Evolutionary conservation across 2,329 filamentous ascomycete genomes (phyloP), one percentile per base, ranked within the genome.

Genomic region (Talaromyces sp.): DNA sequence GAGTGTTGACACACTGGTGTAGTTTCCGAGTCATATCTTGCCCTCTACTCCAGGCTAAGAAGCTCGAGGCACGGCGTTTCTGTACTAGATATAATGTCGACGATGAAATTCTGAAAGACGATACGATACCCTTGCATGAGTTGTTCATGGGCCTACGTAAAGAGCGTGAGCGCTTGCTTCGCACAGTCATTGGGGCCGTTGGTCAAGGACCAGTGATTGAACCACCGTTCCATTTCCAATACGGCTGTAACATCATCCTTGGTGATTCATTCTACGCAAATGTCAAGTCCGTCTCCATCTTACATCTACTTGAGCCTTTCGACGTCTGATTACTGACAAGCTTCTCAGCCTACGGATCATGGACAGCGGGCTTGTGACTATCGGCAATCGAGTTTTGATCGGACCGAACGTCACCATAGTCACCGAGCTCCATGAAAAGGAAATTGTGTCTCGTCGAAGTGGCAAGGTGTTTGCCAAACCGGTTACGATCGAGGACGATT

Each of bases 211-310:
- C 63, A 13, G 65, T 83, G 69, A 82, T 89, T 62, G 87, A 90
- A 71, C 84, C 87, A 0, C 86, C 87, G 0, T 78, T 90, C 63
- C 79, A 79, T 61, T 80, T 89, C 41, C 87, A 90, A 71, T 90
- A 90, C 66, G 88, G 87, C 3, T 87, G 84, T 74, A 90, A 89
- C 70, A 84, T 89, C 65, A 79, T 76, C 6, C 76, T 89, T 0
- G 87, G 88, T 10, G 78, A 85, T 56, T 76, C 80, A 10, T 87
- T 89, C 72, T 90, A 88, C 69, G 81, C 85, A 39, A 71, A 69
- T 39, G 66, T 66, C 56, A 69, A 69, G 67, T 69, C 10, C 14
- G 66, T 67, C 22, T 63, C 11, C 13, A 24, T 58, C 24, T 37
- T 3, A 24, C 10, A 11, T 56, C n/a, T 22, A 22, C 16, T 11